These are phyloP conservation scores for Phoenix dactylifera DNA, from an alignment of 176 grass and related monocot genomes.

Conservation along the genomic window DNA sequence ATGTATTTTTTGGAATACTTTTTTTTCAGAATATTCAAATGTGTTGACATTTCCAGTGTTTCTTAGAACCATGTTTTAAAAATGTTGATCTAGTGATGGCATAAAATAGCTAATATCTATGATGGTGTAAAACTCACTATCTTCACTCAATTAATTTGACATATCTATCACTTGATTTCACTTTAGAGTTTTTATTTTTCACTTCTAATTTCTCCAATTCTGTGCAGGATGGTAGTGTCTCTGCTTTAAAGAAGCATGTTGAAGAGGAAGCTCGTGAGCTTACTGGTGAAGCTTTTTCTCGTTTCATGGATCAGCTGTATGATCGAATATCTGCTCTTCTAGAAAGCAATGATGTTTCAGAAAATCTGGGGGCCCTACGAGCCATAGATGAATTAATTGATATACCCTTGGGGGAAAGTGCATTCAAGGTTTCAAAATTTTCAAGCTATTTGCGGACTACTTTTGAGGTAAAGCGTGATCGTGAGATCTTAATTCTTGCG, in stretches of 20 bases:
- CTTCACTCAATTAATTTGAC: too few relatives aligned
- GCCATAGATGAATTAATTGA: conserved; percentile 90
- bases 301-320: conserved; percentile 97
- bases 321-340: conserved; percentile 72
- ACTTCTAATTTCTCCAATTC: too few relatives aligned
- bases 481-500: conserved; percentile 78
- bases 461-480: conserved; percentile 84
- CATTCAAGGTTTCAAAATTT: conserved; percentile 88
- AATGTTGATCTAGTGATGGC: too few relatives aligned
- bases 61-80: too few relatives aligned
- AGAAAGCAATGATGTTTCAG: conserved; percentile 52
- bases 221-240: conserved; percentile 57
- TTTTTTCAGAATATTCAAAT: too few relatives aligned
- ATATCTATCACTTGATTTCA: too few relatives aligned
- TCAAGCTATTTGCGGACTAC: conserved; percentile 65
- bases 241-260: conserved; percentile 68
- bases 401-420: conserved; percentile 77
- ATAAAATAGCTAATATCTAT: too few relatives aligned
- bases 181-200: too few relatives aligned
- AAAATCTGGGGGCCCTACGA: conserved; percentile 76
- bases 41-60: too few relatives aligned
- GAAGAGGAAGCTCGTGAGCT: conserved; percentile 93
- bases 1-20: too few relatives aligned
- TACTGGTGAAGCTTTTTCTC: conserved; percentile 70
- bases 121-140: too few relatives aligned